phyloP scores from a whole-genome alignment of 257 asterid genomes.

The Solanum bulbocastanum region DNA sequence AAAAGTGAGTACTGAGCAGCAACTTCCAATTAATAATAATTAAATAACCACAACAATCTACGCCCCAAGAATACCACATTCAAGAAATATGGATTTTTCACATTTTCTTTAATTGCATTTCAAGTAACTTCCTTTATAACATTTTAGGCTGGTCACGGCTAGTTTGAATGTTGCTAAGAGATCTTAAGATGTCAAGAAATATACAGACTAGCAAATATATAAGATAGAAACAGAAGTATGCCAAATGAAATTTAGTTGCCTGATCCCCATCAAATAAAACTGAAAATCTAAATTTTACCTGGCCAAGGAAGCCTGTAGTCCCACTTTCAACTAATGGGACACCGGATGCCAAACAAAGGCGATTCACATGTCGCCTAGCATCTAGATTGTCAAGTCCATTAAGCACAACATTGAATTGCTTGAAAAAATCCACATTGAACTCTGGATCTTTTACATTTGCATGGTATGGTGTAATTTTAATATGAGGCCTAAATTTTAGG shows the following conservation, averaged over 20 bases:
- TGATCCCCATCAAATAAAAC: background rate
- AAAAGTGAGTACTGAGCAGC: background rate
- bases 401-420: slow-evolving; percentile 78
- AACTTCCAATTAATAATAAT: background rate
- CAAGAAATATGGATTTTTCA: background rate
- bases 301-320: slow-evolving; percentile 98
- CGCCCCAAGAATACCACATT: background rate
- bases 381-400: slow-evolving; percentile 97
- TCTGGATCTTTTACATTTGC: slow-evolving; percentile 84
- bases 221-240: background rate
- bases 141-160: background rate
- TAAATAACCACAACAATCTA: background rate
- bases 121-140: background rate
- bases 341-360: slow-evolving; percentile 93
- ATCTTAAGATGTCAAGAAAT: background rate
- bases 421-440: slow-evolving; percentile 88
- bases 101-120: background rate
- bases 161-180: background rate
- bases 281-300: slow-evolving; percentile 32
- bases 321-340: slow-evolving; percentile 97
- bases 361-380: slow-evolving; percentile 98
- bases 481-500: slow-evolving; percentile 77
- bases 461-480: slow-evolving; percentile 84
- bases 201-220: background rate
- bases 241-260: background rate